Evolutionary conservation across 2,329 filamentous ascomycete species (phyloP).

Genomic region (Scedosporium minutisporum): DNA sequence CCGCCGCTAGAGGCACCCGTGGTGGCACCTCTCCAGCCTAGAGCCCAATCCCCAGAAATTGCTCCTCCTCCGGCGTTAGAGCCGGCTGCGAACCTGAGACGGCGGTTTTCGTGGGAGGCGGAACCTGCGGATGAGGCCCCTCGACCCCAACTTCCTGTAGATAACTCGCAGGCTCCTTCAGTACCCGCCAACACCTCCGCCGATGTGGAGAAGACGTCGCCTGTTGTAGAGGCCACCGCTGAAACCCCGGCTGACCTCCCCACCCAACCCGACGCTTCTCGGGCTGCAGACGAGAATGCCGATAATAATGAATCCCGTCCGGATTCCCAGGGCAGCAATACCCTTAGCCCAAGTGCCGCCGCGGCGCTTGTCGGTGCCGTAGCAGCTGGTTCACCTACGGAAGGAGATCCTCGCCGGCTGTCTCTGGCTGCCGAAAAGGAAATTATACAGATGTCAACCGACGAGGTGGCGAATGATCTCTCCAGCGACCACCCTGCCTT

Average conservation of each 20-base stretch:
- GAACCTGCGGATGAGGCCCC: neutral
- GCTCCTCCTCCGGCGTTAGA: neutral
- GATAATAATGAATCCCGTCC: neutral
- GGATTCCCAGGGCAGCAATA: neutral
- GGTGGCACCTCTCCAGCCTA: conserved; percentile 1
- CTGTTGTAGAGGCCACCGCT: neutral
- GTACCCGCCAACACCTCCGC: neutral
- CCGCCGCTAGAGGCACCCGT: neutral
- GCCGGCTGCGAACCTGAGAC: neutral
- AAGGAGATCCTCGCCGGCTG: neutral
- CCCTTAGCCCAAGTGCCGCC: neutral
- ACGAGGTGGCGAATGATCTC: neutral
- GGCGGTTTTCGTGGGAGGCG: conserved; percentile 5
- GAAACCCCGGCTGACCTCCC: neutral
- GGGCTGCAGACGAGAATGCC: neutral
- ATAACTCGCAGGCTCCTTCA: neutral
- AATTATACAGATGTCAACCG: neutral
- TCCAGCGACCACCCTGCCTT: conserved; percentile 15
- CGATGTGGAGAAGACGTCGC: neutral
- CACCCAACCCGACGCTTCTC: neutral
- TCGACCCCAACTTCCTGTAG: neutral
- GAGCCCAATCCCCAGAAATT: neutral
- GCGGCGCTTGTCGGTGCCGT: neutral
- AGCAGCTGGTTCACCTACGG: neutral
- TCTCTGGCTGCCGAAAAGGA: conserved; percentile 5